Conservation (phyloP, 1,139 yeast genomes). For the Scheffersomyces stambukii region DNA sequence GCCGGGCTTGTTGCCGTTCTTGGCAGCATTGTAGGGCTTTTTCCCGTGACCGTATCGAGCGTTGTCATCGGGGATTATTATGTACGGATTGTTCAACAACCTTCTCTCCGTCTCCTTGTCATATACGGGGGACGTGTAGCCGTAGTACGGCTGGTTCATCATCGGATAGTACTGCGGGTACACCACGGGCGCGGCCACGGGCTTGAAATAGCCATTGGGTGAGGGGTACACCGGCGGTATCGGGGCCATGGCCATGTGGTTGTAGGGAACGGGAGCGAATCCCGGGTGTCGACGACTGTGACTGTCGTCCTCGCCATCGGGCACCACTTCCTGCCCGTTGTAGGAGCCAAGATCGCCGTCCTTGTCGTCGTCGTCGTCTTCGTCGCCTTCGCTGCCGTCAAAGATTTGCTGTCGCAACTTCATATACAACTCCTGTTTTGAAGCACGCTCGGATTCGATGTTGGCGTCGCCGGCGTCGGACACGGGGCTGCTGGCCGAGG, state of each 20-base stretch:
- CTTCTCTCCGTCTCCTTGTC: slow-evolving; percentile 28
- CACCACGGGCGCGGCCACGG: slow-evolving; percentile 6
- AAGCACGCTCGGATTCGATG: slow-evolving; percentile 22
- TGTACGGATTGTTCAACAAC: slow-evolving; percentile 28
- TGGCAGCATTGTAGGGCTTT: background rate
- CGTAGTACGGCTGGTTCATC: slow-evolving; percentile 3
- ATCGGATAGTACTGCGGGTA: slow-evolving; percentile 9
- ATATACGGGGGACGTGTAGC: slow-evolving; percentile 11
- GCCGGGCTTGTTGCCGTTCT: background rate
- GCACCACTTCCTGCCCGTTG: slow-evolving; percentile 1
- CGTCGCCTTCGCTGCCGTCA: slow-evolving; percentile 23
- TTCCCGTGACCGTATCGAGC: background rate
- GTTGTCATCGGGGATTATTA: slow-evolving; percentile 21
- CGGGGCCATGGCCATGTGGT: slow-evolving; percentile 1
- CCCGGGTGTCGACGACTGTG: slow-evolving; percentile 1
- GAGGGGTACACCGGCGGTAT: slow-evolving; percentile 8
- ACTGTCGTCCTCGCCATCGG: slow-evolving; percentile 5
- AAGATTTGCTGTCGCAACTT: slow-evolving; percentile 45
- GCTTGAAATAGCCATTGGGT: slow-evolving; percentile 6
- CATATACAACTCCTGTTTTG: slow-evolving; percentile 39
- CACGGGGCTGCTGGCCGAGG: slow-evolving; percentile 7
- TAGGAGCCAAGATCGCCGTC: slow-evolving; percentile 4
- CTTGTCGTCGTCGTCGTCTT: slow-evolving; percentile 19
- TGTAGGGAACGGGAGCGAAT: background rate
- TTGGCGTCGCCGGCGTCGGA: slow-evolving; percentile 7